These are phyloP conservation scores for Aspergillus wentii DNA, from an alignment of 495 filamentous ascomycete genomes.

Conservation along the genomic window DNA sequence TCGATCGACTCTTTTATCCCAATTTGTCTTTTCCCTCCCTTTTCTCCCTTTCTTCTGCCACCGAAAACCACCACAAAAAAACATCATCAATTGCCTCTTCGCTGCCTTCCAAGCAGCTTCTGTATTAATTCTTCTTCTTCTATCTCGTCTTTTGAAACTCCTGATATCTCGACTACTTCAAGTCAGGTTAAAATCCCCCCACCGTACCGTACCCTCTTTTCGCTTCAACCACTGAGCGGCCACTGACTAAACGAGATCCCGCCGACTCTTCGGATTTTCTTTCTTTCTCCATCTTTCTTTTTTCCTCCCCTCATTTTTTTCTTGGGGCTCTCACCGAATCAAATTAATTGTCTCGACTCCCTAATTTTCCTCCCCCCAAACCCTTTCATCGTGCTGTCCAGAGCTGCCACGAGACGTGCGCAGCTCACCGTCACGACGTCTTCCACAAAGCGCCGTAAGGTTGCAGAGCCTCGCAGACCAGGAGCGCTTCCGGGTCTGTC, in stretches of 20 bases:
- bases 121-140: no score
- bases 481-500: constrained; percentile 21
- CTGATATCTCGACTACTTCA: no score
- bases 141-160: no score
- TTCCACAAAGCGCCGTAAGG: constrained; percentile 86
- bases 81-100: no score
- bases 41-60: neutral
- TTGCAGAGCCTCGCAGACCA: constrained; percentile 52
- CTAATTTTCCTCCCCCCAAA: constrained; percentile 7
- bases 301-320: constrained; percentile 2
- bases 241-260: no score
- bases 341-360: no score
- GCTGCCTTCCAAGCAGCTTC: no score
- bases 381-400: constrained; percentile 23
- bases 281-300: constrained; percentile 1
- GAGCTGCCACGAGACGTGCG: constrained; percentile 48
- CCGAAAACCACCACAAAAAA: neutral
- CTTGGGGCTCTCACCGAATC: neutral
- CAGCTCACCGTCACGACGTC: constrained; percentile 84
- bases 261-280: no score
- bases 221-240: no score
- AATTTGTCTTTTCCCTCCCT: neutral
- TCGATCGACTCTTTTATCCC: no score
- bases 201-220: no score
- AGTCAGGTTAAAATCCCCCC: no score